Percentiles rank a stretch among this genome's conserved stretches.
Conservation (phyloP, 371 early-diverging fungal species). For the Syncephalastrum racemosum region DNA sequence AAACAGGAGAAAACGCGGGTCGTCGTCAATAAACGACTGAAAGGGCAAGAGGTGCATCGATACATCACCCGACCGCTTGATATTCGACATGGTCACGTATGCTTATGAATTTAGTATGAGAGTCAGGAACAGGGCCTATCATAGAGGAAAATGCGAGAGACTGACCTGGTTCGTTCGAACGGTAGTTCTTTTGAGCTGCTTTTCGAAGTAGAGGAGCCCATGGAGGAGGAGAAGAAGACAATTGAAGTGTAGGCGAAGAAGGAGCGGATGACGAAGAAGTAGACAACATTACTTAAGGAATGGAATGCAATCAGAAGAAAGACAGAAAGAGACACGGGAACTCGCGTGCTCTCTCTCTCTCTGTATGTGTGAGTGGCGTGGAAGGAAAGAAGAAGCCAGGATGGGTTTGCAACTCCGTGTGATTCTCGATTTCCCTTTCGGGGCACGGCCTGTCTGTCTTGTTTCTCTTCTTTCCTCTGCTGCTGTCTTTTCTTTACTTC, state of each 20-base stretch:
- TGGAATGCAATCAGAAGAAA: too few relatives aligned
- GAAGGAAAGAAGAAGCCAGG: too few relatives aligned
- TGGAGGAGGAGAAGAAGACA: slow-evolving; percentile 17
- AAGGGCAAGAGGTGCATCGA: slow-evolving; percentile 54
- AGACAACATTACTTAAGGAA: background rate
- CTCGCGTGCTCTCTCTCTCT: too few relatives aligned
- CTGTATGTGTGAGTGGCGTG: too few relatives aligned
- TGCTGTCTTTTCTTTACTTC: too few relatives aligned
- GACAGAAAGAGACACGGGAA: too few relatives aligned
- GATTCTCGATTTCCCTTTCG: too few relatives aligned
- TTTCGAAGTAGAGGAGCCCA: slow-evolving; percentile 18
- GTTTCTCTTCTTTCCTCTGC: too few relatives aligned
- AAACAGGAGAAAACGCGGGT: slow-evolving; percentile 54
- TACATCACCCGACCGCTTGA: slow-evolving; percentile 45
- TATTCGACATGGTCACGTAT: slow-evolving; percentile 48
- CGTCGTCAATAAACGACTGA: slow-evolving; percentile 55
- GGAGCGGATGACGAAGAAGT: slow-evolving; percentile 17
- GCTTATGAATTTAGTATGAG: slow-evolving; percentile 18
- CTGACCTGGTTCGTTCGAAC: slow-evolving; percentile 17
- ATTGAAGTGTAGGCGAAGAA: slow-evolving; percentile 15
- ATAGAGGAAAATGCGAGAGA: background rate
- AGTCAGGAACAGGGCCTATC: background rate
- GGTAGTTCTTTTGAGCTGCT: slow-evolving; percentile 22
- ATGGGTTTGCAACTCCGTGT: too few relatives aligned
- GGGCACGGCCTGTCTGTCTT: too few relatives aligned